A percentile compares a stretch with the other conserved stretches of the same genome.
Evolutionary conservation across 768 basidiomycete species (phyloP).

Genomic region (Galerina marginata): DNA sequence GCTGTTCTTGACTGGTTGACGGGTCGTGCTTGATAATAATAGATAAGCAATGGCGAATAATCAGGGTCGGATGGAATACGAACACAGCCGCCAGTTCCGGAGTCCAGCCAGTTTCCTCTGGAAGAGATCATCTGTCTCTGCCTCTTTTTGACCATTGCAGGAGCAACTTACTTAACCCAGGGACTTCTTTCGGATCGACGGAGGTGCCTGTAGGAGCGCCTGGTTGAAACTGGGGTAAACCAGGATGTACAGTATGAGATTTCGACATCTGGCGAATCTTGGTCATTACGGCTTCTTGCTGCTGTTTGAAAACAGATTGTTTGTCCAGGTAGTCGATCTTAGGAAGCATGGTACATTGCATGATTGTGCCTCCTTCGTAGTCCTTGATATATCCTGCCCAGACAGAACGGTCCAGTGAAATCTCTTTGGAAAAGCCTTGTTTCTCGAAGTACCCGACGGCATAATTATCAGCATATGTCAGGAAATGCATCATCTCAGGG

Average conservation of each 20-base stretch:
- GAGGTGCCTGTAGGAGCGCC: constrained; percentile 54
- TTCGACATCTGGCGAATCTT: constrained; percentile 88
- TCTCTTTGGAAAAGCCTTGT: constrained; percentile 98
- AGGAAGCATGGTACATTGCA: constrained; percentile 96
- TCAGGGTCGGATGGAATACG: constrained; percentile 27
- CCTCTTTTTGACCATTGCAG: neutral
- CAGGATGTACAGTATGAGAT: constrained; percentile 86
- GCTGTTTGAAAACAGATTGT: constrained; percentile 70
- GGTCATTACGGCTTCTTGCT: constrained; percentile 87
- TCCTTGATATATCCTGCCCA: constrained; percentile 99
- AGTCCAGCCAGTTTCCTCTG: constrained; percentile 94
- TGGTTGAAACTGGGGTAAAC: constrained; percentile 76
- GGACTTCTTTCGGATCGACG: constrained; percentile 80
- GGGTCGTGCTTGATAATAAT: constrained; percentile 35
- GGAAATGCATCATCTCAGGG: constrained; percentile 89
- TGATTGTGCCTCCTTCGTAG: constrained; percentile 98
- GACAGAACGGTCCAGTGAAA: constrained; percentile 84
- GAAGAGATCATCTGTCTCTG: constrained; percentile 2
- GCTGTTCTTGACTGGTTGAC: constrained; percentile 42
- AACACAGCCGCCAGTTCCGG: constrained; percentile 79
- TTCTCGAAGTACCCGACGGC: constrained; percentile 99
- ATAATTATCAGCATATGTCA: constrained; percentile 99
- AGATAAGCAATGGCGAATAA: neutral
- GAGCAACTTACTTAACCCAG: constrained; percentile 74
- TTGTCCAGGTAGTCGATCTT: constrained; percentile 91